Base-by-base conservation (phyloP, 2,329 filamentous ascomycete species). In the Chaetomium sp. region DNA sequence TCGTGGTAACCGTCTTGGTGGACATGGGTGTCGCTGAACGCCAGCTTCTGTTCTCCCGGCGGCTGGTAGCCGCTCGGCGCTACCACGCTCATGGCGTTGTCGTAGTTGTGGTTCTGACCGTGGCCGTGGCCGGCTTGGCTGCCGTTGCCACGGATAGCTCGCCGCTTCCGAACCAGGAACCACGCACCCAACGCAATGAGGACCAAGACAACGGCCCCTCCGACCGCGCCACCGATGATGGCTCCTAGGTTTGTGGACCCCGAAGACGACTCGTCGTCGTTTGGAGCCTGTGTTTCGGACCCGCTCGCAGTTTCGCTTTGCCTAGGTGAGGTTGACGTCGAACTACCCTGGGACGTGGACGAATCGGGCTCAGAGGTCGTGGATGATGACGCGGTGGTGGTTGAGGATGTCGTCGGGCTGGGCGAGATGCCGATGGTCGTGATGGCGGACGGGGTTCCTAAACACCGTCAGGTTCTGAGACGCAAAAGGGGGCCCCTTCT, bases 361-460 rank as follows among this genome's bases (percentile, higher is more conserved):
- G 60, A 54, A n/a, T n/a, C 25, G 12, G 47, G 4, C 16, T 27
- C 33, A 10, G 45, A 23, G 25, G 35, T 25, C 1, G 61, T 27
- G 10, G 42, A 57, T 42, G 38, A 42, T 7, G 38, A 42, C 13
- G 54, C n/a, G 23, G 16, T 13, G 2, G 49, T 19, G 27, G 35
- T 10, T 31, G 63, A 49, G 4, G 45, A 47, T 23, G n/a, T 12
- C 19, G 53, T 49, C 33, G 64, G 64, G 12, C 55, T 49, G 9
- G 67, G 57, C 4, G 50, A 50, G 13, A 72, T 61, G 45, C 69
- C 70, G n/a, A 71, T 69, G 7, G 69, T 70, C 1, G 68, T 71
- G 16, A 67, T 19, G 5, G 31, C 58, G 7, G 65, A 61, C 1
- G 70, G 69, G 3, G 54, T 62, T 9, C 42, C 68, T 69, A 29